Percentiles rank a stretch among this genome's conserved stretches.
phyloP scores from a whole-genome alignment of 2,329 filamentous ascomycete species.

The Eutypa lata region DNA sequence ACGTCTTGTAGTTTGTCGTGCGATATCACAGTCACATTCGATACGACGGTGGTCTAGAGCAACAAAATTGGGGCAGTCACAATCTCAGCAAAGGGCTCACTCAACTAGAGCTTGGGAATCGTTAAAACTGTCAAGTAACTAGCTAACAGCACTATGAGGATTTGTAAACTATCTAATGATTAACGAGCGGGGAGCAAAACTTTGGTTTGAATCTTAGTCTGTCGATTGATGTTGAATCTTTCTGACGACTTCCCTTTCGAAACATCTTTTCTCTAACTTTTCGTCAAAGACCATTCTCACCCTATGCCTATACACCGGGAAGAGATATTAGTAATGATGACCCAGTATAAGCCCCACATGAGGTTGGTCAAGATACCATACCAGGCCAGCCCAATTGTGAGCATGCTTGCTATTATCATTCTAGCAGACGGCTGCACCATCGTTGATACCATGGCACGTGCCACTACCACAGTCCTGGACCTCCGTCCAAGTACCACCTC shows the following conservation, averaged over 20 bases:
- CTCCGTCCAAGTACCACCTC: constrained; percentile 9
- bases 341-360: neutral
- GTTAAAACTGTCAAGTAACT: neutral
- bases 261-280: neutral
- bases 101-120: neutral
- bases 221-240: neutral
- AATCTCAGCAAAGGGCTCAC: neutral
- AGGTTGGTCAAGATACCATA: neutral
- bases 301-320: neutral
- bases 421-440: constrained; percentile 7
- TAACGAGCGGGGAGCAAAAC: neutral
- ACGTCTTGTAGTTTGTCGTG: too few relatives aligned
- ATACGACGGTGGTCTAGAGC: too few relatives aligned
- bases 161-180: neutral
- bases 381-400: neutral
- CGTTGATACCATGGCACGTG: constrained; percentile 10
- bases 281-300: neutral
- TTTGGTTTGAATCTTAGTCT: neutral
- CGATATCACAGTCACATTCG: too few relatives aligned
- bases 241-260: neutral
- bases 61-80: constrained; percentile 2
- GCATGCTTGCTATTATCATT: neutral
- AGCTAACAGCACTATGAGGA: neutral
- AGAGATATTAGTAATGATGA: neutral
- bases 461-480: constrained; percentile 7